Conservation (phyloP, 2,329 filamentous ascomycete species). For the Diaporthe amygdali region DNA sequence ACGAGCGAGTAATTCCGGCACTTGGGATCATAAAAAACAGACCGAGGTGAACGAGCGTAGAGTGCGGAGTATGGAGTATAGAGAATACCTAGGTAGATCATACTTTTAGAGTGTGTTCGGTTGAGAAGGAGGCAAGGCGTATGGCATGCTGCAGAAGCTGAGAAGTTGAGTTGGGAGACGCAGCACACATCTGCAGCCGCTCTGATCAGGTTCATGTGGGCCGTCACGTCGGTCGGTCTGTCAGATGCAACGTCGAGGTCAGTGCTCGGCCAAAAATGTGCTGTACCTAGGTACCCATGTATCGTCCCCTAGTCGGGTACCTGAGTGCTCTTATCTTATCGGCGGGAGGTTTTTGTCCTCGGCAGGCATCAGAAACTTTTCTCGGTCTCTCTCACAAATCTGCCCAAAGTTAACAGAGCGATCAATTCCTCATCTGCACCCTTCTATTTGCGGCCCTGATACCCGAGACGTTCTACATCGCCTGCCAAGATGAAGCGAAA, state of each 20-base stretch:
- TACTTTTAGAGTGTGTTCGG: background rate
- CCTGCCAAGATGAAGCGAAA: constrained; percentile 62
- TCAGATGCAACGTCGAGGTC: constrained; percentile 3
- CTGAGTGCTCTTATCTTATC: constrained; percentile 2
- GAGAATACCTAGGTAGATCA: background rate
- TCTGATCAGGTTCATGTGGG: background rate
- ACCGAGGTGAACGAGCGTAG: background rate
- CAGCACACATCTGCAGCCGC: background rate
- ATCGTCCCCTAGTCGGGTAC: background rate
- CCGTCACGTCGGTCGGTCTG: background rate
- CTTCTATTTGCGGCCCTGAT: constrained; percentile 10
- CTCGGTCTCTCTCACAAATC: background rate
- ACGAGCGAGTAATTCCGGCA: constrained; percentile 12
- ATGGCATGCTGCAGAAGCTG: too few species aligned
- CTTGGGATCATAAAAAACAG: background rate
- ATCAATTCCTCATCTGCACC: background rate
- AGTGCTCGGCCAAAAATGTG: background rate
- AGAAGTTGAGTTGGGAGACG: background rate
- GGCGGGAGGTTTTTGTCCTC: background rate
- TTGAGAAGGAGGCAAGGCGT: background rate
- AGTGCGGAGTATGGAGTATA: background rate
- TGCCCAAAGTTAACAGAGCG: background rate
- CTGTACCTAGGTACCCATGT: background rate
- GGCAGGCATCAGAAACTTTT: constrained; percentile 21
- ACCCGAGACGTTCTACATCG: background rate